Percentiles rank a stretch among this genome's conserved stretches.
phyloP scores from a whole-genome alignment of 352 stramenopile species.

The Plasmopara muralis region DNA sequence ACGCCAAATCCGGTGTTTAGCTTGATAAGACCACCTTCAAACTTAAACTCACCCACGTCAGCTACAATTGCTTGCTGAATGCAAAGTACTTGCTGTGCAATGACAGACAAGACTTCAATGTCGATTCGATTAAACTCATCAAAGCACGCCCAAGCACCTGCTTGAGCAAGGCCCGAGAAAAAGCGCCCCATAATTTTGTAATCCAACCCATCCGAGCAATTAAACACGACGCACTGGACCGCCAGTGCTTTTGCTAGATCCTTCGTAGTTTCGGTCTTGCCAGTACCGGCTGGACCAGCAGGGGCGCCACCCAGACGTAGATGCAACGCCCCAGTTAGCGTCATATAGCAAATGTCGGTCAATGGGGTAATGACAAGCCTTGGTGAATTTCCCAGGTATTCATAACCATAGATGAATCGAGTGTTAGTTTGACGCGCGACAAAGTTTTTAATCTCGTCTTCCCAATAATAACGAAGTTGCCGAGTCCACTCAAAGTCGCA shows the following conservation, averaged over 20 bases:
- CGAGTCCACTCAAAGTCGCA: slow-evolving; percentile 90
- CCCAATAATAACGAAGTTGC: slow-evolving; percentile 86
- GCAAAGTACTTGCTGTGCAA: slow-evolving; percentile 93
- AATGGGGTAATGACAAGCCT: slow-evolving; percentile 79
- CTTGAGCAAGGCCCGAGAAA: slow-evolving; percentile 91
- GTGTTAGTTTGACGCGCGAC: slow-evolving; percentile 78
- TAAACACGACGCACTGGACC: slow-evolving; percentile 94
- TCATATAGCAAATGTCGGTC: slow-evolving; percentile 91
- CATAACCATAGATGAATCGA: slow-evolving; percentile 79
- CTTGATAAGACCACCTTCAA: slow-evolving; percentile 90
- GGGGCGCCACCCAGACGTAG: slow-evolving; percentile 88
- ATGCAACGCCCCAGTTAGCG: slow-evolving; percentile 91
- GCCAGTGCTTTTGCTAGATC: slow-evolving; percentile 92
- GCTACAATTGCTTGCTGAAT: slow-evolving; percentile 92
- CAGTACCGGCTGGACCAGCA: slow-evolving; percentile 89
- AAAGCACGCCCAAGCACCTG: slow-evolving; percentile 93
- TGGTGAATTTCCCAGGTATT: slow-evolving; percentile 81
- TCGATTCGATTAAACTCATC: slow-evolving; percentile 97
- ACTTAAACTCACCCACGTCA: slow-evolving; percentile 87
- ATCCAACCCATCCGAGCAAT: slow-evolving; percentile 92
- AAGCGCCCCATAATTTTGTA: slow-evolving; percentile 97
- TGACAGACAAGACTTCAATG: slow-evolving; percentile 93
- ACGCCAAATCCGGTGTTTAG: slow-evolving; percentile 90
- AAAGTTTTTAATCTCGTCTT: slow-evolving; percentile 84
- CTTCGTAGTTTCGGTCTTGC: slow-evolving; percentile 94